Conservation (phyloP, 2,329 filamentous ascomycete species). For the Colletotrichum simmondsii region DNA sequence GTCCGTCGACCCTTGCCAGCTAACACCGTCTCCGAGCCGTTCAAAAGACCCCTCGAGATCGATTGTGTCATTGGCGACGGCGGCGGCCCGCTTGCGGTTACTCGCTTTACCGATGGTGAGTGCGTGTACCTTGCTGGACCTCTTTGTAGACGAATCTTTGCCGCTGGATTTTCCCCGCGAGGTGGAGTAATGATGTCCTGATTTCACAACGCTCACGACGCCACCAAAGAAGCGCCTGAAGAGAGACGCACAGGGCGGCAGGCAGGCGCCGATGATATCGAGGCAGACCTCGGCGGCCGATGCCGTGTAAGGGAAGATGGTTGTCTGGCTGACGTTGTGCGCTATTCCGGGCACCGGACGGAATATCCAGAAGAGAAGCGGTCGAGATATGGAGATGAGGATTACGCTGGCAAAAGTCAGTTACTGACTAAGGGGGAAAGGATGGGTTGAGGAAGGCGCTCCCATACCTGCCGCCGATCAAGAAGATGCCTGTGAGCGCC, state of each 20-base stretch:
- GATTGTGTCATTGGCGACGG: not conserved
- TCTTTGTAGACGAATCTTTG: not conserved
- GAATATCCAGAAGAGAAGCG: not conserved
- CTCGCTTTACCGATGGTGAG: not conserved
- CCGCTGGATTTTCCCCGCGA: not conserved
- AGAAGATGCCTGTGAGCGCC: not conserved
- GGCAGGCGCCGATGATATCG: not conserved
- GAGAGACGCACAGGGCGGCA: not conserved
- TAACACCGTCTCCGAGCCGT: not conserved
- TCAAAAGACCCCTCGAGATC: not conserved
- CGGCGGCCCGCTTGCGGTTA: not conserved
- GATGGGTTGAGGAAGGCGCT: not conserved
- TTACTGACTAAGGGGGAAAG: not conserved
- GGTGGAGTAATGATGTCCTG: not conserved
- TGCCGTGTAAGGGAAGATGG: not conserved
- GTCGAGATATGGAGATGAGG: not conserved
- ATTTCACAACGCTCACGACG: not conserved
- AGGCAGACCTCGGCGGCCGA: conserved; percentile 3
- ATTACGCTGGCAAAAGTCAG: not conserved
- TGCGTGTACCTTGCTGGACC: not conserved
- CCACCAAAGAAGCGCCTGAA: not conserved
- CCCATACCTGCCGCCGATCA: not conserved
- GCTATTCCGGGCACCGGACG: not conserved
- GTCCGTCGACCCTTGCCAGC: not conserved
- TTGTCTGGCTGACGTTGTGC: not conserved